These are phyloP conservation scores for Epichloe coenophiala DNA, from an alignment of 2,329 filamentous ascomycete species.

Conservation along the genomic window DNA sequence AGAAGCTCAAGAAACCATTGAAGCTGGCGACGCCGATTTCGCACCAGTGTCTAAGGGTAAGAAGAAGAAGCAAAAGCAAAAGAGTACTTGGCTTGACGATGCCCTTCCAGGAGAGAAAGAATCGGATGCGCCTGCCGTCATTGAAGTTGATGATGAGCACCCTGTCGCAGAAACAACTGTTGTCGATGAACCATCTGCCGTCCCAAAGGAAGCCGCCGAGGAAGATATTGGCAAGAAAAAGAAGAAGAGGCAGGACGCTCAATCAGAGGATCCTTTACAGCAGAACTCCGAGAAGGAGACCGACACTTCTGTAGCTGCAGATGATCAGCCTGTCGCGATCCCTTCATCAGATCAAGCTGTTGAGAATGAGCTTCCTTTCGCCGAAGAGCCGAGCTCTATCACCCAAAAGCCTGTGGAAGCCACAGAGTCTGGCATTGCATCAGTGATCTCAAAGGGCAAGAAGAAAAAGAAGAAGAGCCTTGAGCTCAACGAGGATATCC, in stretches of 20 bases:
- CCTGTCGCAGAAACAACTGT: background rate
- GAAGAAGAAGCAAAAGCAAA: background rate
- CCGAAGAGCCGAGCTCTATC: background rate
- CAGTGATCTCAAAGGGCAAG: slow-evolving; percentile 4
- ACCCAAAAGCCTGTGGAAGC: background rate
- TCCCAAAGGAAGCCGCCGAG: slow-evolving; percentile 4
- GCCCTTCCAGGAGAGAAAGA: background rate
- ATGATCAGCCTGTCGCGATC: background rate
- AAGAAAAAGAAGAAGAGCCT: slow-evolving; percentile 7
- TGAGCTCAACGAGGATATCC: background rate
- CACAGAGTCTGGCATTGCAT: background rate
- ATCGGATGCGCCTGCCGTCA: background rate
- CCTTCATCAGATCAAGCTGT: background rate
- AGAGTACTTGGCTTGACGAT: background rate
- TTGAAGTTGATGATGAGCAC: background rate
- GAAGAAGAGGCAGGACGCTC: slow-evolving; percentile 14
- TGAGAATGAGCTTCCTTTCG: background rate
- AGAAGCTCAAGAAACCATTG: background rate
- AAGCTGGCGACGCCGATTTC: background rate
- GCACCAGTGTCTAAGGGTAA: background rate
- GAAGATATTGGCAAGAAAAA: slow-evolving; percentile 8
- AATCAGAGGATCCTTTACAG: slow-evolving; percentile 5
- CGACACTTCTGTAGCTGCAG: background rate
- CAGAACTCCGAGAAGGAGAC: slow-evolving; percentile 4
- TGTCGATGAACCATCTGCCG: slow-evolving; percentile 3